Evolutionary conservation across 352 stramenopile genomes (phyloP), one percentile per base, ranked within the genome.

Genomic region (Phytophthora quininea): DNA sequence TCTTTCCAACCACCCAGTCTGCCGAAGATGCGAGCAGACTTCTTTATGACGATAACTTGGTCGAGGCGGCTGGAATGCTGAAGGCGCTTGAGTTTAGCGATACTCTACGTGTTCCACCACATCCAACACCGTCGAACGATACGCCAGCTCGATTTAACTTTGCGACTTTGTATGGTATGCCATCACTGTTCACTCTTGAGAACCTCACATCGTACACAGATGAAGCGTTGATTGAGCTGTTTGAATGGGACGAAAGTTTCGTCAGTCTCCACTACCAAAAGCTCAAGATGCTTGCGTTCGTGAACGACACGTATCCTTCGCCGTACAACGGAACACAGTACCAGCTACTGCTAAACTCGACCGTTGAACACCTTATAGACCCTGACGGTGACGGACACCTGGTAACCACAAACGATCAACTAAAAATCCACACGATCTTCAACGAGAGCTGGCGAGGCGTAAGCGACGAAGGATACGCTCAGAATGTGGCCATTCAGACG

Each of bases 171-270:
- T 93, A 91, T 37, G 63, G 80, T 24, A 79, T 91, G 19, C 61
- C 75, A 0, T 60, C 57, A 1, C 58, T 93, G 1, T 84, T 90
- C 31, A 67, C 68, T 0, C 53, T 93, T 0, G 73, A 82, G 27
- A 52, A 47, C 0, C 40, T 70, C 4, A 66, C 73, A 3, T 49
- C 49, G 6, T 31, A 80, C 24, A 3, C 52, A 0, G 58, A 68
- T 7, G 62, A 46, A 6, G 80, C 78, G 0, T 57, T 89, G 3
- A 32, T 67, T 1, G 48, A 72, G 12, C 61, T 91, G 10, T 92
- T 90, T 77, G 69, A 61, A 0, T 92, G 79, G 80, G 79, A 88
- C 19, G 66, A 84, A 43, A 46, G 40, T 8, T 91, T 89, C 43
- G 58, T 82, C 0, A 42, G 48, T 1, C 24, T 38, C 4, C 69